phyloP scores from a whole-genome alignment of 2,329 filamentous ascomycete species.

The Phialocephala sp. region DNA sequence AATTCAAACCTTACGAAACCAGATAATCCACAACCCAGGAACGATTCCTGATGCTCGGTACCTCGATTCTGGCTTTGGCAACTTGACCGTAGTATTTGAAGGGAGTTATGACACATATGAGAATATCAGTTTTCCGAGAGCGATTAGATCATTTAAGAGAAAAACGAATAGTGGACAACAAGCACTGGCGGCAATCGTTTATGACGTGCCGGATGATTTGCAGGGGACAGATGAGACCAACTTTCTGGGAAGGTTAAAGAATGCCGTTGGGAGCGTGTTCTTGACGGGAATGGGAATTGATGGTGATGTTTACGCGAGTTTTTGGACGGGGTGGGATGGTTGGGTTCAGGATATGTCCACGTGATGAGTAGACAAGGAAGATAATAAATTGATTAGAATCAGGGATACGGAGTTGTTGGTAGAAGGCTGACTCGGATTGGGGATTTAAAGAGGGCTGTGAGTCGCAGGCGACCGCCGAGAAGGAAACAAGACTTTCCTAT shows the following conservation, averaged over 20 bases:
- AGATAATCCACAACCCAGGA: conserved; percentile 52
- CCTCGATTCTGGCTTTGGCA: conserved; percentile 41
- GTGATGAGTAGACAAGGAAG: not conserved
- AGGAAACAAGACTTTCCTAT: too few species aligned
- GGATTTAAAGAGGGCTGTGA: too few species aligned
- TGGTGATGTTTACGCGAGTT: conserved; percentile 50
- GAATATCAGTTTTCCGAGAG: conserved; percentile 41
- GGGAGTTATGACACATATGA: conserved; percentile 47
- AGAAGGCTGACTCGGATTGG: too few species aligned
- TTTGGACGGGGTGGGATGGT: conserved; percentile 44
- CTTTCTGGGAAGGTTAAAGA: conserved; percentile 43
- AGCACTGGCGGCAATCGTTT: conserved; percentile 46
- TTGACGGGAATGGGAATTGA: conserved; percentile 47
- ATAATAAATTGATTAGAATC: not conserved
- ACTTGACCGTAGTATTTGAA: conserved; percentile 51
- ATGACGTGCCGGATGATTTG: conserved; percentile 43
- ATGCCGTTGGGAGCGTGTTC: conserved; percentile 47
- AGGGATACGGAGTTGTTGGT: too few species aligned
- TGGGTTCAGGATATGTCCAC: not conserved
- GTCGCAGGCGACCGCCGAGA: too few species aligned
- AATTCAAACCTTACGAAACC: not conserved
- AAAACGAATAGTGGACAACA: conserved; percentile 40
- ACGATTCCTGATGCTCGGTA: conserved; percentile 49
- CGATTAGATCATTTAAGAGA: conserved; percentile 40
- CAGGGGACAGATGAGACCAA: conserved; percentile 11